phyloP scores from a whole-genome alignment of 768 basidiomycete genomes.

The Vararia minispora region DNA sequence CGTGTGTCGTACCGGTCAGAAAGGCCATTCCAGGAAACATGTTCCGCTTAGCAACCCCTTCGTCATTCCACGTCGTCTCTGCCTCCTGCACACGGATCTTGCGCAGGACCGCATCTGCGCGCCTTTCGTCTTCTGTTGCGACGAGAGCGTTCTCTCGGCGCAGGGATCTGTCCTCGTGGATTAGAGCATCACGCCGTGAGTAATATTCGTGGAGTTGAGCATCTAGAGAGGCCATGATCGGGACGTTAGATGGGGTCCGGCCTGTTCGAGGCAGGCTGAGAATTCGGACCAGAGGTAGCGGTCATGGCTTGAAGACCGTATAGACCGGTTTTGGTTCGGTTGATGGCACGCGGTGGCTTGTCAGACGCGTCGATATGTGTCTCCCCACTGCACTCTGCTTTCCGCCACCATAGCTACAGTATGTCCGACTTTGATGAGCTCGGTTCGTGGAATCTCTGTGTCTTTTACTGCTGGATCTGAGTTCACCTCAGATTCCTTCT shows the following conservation, averaged over 20 bases:
- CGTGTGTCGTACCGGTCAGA: conserved; percentile 56
- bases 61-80: conserved; percentile 44
- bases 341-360: too few species aligned
- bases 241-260: too few species aligned
- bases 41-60: conserved; percentile 42
- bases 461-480: background rate
- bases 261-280: too few species aligned
- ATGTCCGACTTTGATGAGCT: conserved; percentile 13
- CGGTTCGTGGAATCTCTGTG: conserved; percentile 10
- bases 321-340: too few species aligned
- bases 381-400: too few species aligned
- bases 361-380: too few species aligned
- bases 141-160: conserved; percentile 17
- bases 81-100: conserved; percentile 45
- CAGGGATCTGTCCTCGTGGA: conserved; percentile 18
- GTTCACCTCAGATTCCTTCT: conserved; percentile 8
- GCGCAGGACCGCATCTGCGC: conserved; percentile 49
- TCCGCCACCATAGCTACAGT: too few species aligned
- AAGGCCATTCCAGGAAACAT: conserved; percentile 75
- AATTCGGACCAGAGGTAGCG: too few species aligned
- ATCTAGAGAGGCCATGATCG: background rate
- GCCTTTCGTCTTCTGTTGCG: conserved; percentile 25
- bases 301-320: too few species aligned
- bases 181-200: conserved; percentile 15
- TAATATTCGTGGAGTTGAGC: conserved; percentile 14